Conservation (phyloP, 1,139 yeast species). For the Candida sp. region DNA sequence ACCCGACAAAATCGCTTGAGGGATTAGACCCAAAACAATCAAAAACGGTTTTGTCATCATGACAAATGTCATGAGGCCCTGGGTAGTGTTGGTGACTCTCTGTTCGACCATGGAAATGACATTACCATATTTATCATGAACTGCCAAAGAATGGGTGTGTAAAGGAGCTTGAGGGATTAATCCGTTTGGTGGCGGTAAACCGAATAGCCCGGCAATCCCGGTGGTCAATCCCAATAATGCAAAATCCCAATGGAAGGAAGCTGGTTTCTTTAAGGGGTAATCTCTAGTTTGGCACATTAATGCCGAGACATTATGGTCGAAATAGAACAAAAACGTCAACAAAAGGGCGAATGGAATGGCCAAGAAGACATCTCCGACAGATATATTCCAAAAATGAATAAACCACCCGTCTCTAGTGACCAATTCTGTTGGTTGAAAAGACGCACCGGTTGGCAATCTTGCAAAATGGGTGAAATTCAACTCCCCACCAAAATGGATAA, state of each 20-base stretch:
- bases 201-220: conserved; percentile 80
- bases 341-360: conserved; percentile 92
- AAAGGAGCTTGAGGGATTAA: conserved; percentile 96
- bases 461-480: conserved; percentile 50
- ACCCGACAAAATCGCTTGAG: conserved; percentile 92
- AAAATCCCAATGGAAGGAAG: conserved; percentile 93
- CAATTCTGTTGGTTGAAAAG: conserved; percentile 69
- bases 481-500: conserved; percentile 84
- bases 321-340: conserved; percentile 79
- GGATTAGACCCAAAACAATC: conserved; percentile 77
- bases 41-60: conserved; percentile 90
- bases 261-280: conserved; percentile 79
- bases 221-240: conserved; percentile 81
- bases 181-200: conserved; percentile 96
- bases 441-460: conserved; percentile 63
- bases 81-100: conserved; percentile 76
- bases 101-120: conserved; percentile 79
- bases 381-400: conserved; percentile 72
- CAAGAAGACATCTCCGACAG: conserved; percentile 73
- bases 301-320: conserved; percentile 90
- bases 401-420: conserved; percentile 62
- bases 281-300: conserved; percentile 85
- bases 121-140: conserved; percentile 44
- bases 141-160: conserved; percentile 77
- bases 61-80: conserved; percentile 79